Conservation (phyloP, 2,329 filamentous ascomycete species). For the Ramularia endophylla region DNA sequence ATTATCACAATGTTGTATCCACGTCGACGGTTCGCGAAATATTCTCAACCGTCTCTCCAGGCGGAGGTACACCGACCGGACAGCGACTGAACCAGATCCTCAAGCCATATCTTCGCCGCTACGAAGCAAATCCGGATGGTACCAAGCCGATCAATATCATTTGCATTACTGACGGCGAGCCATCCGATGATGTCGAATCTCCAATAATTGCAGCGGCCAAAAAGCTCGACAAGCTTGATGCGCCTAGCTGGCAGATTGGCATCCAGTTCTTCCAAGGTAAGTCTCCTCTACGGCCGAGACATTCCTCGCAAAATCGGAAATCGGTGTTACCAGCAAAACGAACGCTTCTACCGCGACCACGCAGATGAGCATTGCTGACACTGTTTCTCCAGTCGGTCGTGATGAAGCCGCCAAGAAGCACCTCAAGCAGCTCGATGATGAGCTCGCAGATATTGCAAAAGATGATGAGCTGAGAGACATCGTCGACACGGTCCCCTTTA, state of each 20-base stretch:
- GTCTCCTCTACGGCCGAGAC: too few species aligned
- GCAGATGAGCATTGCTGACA: too few species aligned
- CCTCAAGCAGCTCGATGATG: conserved; percentile 70
- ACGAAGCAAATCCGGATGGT: conserved; percentile 39
- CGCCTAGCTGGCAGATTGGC: conserved; percentile 75
- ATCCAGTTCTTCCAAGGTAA: conserved; percentile 82
- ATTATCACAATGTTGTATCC: conserved; percentile 60
- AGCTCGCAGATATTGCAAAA: conserved; percentile 49
- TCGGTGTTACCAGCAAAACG: too few species aligned
- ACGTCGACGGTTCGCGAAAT: conserved; percentile 57
- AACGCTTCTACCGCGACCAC: too few species aligned
- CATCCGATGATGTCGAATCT: conserved; percentile 71
- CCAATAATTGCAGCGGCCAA: conserved; percentile 62
- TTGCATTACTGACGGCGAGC: conserved; percentile 81
- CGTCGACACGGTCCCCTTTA: conserved; percentile 82
- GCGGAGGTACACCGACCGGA: conserved; percentile 68
- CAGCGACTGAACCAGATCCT: conserved; percentile 65
- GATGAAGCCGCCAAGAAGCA: conserved; percentile 60
- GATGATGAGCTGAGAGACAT: conserved; percentile 68
- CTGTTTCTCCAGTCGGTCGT: conserved; percentile 53
- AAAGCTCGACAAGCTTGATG: conserved; percentile 63
- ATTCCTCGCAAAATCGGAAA: too few species aligned
- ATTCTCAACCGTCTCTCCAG: conserved; percentile 62
- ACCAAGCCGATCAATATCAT: conserved; percentile 85
- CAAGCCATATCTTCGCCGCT: conserved; percentile 59